Percentiles rank a stretch among this genome's conserved stretches.
Conservation (phyloP, 1,139 yeast species). For the Hyphopichia fennica region DNA sequence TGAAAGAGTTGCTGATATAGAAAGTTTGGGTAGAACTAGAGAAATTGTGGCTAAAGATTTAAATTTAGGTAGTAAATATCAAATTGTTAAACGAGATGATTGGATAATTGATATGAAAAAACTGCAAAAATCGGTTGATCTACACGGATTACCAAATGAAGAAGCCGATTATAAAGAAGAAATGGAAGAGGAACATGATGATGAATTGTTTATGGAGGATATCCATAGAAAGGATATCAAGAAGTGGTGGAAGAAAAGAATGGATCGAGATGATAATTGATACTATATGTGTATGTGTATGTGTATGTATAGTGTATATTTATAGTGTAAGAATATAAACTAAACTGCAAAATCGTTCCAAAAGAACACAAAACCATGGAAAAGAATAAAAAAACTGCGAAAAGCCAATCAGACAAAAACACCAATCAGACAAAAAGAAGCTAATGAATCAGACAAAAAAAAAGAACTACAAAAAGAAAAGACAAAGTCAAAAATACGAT, state of each 20-base stretch:
- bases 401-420: not conserved
- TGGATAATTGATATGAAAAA: constrained; percentile 15
- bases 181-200: constrained; percentile 26
- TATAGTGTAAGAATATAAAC: too few species aligned
- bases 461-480: not conserved
- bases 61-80: constrained; percentile 50
- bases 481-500: not conserved
- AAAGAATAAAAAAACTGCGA: too few species aligned
- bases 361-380: too few species aligned
- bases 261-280: constrained; percentile 30
- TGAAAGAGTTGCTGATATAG: constrained; percentile 75
- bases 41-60: constrained; percentile 77
- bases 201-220: constrained; percentile 40
- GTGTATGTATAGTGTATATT: too few species aligned
- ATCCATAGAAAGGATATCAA: constrained; percentile 35
- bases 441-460: not conserved
- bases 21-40: constrained; percentile 76
- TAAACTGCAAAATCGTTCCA: too few species aligned
- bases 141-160: constrained; percentile 18
- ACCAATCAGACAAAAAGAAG: not conserved
- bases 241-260: constrained; percentile 50
- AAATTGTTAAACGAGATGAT: constrained; percentile 16
- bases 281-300: too few species aligned
- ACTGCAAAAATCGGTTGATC: constrained; percentile 19
- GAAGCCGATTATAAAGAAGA: constrained; percentile 13